phyloP scores from a whole-genome alignment of 208 protist genomes.

The Trypanosoma lewisi region DNA sequence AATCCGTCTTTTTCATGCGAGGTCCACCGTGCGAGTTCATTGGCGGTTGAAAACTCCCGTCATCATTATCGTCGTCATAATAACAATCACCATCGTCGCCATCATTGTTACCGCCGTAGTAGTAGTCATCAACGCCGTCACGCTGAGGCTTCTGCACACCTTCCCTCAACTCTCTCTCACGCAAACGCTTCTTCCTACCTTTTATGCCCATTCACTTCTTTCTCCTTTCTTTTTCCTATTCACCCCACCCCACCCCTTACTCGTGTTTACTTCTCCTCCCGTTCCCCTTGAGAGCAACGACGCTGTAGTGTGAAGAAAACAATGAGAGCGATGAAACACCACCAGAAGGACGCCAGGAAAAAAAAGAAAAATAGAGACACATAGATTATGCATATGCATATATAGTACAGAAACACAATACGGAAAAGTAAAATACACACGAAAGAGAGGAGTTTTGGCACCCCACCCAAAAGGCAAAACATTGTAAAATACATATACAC shows the following conservation, averaged over 20 bases:
- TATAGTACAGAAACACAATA: too few species aligned
- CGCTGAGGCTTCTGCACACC: conserved; percentile 21
- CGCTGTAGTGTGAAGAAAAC: too few species aligned
- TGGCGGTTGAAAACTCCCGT: conserved; percentile 49
- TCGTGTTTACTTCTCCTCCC: too few species aligned
- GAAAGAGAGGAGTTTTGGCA: too few species aligned
- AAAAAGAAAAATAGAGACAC: conserved; percentile 4
- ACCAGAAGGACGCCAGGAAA: not conserved
- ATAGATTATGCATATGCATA: not conserved
- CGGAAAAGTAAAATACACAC: too few species aligned
- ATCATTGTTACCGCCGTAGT: conserved; percentile 10
- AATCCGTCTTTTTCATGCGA: conserved; percentile 83
- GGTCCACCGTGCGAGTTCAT: conserved; percentile 45
- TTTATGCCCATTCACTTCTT: conserved; percentile 75
- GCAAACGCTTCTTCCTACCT: conserved; percentile 66
- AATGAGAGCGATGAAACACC: too few species aligned
- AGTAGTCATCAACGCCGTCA: conserved; percentile 18
- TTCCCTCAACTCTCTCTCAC: conserved; percentile 41
- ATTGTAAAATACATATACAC: too few species aligned
- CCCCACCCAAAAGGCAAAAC: too few species aligned
- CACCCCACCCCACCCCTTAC: not conserved
- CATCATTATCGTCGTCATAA: conserved; percentile 25
- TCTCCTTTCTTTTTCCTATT: conserved; percentile 5
- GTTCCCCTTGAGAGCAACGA: too few species aligned
- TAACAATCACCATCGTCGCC: conserved; percentile 10